Conservation (phyloP, 495 filamentous ascomycete genomes). For the Aspergillus ostianus region DNA sequence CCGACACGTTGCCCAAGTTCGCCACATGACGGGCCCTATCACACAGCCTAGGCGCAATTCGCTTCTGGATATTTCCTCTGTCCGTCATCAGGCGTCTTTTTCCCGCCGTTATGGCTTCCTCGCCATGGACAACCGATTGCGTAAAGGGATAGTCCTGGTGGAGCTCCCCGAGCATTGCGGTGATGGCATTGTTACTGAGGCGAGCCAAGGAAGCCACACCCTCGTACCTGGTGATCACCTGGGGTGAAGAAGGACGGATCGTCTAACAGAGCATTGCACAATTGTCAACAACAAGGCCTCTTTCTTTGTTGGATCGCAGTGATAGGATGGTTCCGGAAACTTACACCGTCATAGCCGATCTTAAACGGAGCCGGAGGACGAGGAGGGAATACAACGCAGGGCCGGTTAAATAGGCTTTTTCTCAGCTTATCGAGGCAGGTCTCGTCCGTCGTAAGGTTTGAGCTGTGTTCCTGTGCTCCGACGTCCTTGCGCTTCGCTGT, state of each 20-base stretch:
- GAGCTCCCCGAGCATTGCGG: conserved; percentile 61
- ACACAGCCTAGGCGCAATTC: conserved; percentile 7
- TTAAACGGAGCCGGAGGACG: not conserved
- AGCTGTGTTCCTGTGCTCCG: no score
- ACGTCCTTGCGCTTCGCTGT: not conserved
- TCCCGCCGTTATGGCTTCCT: conserved; percentile 18
- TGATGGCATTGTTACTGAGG: conserved; percentile 51
- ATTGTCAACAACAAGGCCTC: no score
- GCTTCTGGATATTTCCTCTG: conserved; percentile 8
- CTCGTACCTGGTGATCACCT: not conserved
- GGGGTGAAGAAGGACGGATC: not conserved
- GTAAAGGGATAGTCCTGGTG: conserved; percentile 52
- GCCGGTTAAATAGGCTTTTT: no score
- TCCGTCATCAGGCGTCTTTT: conserved; percentile 10
- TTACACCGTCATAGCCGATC: not conserved
- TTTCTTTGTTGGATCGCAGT: no score
- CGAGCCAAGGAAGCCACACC: conserved; percentile 7
- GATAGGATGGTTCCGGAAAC: no score
- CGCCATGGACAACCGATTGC: conserved; percentile 18
- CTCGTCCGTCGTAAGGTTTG: no score
- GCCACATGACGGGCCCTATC: conserved; percentile 6
- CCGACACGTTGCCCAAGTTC: conserved; percentile 5
- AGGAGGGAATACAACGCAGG: no score
- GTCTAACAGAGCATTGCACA: not conserved
- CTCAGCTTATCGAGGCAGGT: no score